phyloP scores from a whole-genome alignment of 1,139 yeast genomes.

The Protomyces gravidus region DNA sequence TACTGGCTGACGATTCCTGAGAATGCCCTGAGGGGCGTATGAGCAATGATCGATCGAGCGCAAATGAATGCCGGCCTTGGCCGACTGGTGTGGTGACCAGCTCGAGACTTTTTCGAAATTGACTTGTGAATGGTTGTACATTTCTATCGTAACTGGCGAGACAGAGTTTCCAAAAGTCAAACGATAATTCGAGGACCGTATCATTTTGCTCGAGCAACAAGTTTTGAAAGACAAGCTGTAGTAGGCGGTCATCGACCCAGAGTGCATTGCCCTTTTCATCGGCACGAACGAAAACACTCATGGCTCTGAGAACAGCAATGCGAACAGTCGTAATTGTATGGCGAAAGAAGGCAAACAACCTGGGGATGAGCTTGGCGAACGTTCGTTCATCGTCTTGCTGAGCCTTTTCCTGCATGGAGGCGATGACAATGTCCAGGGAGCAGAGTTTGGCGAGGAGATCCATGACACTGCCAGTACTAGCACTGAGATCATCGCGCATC shows the following conservation, averaged over 20 bases:
- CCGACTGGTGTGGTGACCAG: slow-evolving; percentile 92
- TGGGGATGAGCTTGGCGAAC: slow-evolving; percentile 77
- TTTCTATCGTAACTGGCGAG: not conserved
- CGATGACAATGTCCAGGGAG: slow-evolving; percentile 71
- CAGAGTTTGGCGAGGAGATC: slow-evolving; percentile 85
- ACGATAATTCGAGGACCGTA: slow-evolving; percentile 63
- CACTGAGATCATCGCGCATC: slow-evolving; percentile 83
- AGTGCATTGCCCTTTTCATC: slow-evolving; percentile 53
- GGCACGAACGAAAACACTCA: slow-evolving; percentile 69
- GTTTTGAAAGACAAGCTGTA: slow-evolving; percentile 80
- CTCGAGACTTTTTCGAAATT: slow-evolving; percentile 47
- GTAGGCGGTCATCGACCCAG: slow-evolving; percentile 73
- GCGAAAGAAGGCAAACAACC: slow-evolving; percentile 84
- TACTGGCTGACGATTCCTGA: slow-evolving; percentile 27
- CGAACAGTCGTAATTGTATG: slow-evolving; percentile 92
- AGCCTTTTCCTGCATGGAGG: slow-evolving; percentile 62
- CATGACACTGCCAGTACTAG: slow-evolving; percentile 95
- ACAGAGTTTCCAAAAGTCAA: slow-evolving; percentile 50
- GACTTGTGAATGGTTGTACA: too few relatives aligned
- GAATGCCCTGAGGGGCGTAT: slow-evolving; percentile 72
- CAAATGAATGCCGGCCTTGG: slow-evolving; percentile 78
- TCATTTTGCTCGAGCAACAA: slow-evolving; percentile 80
- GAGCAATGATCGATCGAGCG: slow-evolving; percentile 69
- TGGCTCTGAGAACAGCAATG: slow-evolving; percentile 76
- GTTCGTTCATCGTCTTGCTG: slow-evolving; percentile 45